phyloP scores from a whole-genome alignment of 495 filamentous ascomycete species.

The Penicillium herquei region DNA sequence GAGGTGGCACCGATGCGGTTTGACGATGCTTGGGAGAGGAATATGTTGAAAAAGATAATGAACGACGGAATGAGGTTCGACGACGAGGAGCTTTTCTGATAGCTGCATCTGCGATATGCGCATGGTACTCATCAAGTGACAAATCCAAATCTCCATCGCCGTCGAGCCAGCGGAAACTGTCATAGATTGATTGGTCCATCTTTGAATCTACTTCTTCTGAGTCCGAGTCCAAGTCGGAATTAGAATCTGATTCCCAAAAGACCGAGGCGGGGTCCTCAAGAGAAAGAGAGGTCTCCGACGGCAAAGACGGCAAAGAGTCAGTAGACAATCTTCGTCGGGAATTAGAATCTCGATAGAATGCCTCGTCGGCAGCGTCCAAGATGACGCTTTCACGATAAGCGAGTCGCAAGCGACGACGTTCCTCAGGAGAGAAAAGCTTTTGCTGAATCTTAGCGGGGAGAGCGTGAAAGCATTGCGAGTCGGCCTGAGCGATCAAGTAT shows the following conservation, averaged over 20 bases:
- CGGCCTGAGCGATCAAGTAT: constrained; percentile 48
- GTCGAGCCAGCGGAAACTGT: constrained; percentile 78
- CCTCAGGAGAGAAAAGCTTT: constrained; percentile 69
- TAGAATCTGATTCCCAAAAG: constrained; percentile 35
- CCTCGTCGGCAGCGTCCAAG: constrained; percentile 70
- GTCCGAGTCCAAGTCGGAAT: constrained; percentile 21
- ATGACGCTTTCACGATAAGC: constrained; percentile 58
- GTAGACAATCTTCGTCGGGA: constrained; percentile 15
- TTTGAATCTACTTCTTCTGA: constrained; percentile 28
- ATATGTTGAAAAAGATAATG: constrained; percentile 40
- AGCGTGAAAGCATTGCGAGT: constrained; percentile 68
- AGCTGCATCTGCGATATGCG: constrained; percentile 37
- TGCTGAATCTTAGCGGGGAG: constrained; percentile 70
- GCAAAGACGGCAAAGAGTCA: constrained; percentile 21
- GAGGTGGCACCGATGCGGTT: constrained; percentile 14
- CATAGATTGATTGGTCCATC: constrained; percentile 57
- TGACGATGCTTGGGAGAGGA: constrained; percentile 13
- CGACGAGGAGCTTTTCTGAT: constrained; percentile 18
- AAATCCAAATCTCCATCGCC: constrained; percentile 75
- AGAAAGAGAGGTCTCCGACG: constrained; percentile 21
- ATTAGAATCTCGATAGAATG: constrained; percentile 37
- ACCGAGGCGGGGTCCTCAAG: constrained; percentile 23
- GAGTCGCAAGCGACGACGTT: constrained; percentile 59
- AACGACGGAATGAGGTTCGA: constrained; percentile 48
- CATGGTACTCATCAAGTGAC: constrained; percentile 56